Evolutionary conservation across 2,329 filamentous ascomycete species (phyloP).

Genomic region (Dothideomycetidae sp.): DNA sequence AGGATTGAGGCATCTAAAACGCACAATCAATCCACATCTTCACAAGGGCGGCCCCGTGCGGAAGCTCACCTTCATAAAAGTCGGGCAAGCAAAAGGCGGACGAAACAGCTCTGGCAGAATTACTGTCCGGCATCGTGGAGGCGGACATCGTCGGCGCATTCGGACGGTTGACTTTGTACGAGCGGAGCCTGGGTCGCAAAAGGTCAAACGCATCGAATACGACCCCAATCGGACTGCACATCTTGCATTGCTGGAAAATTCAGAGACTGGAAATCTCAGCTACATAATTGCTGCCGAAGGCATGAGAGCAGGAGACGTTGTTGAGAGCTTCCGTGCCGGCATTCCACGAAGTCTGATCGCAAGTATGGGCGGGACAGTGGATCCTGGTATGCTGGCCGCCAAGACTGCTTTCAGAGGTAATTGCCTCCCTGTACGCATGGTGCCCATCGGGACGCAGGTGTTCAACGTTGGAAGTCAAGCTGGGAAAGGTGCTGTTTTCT

Average conservation of each 20-base stretch:
- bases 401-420: slow-evolving; percentile 92
- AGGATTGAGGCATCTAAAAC: slow-evolving; percentile 77
- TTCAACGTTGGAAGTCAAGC: slow-evolving; percentile 73
- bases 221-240: slow-evolving; percentile 88
- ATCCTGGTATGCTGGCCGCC: slow-evolving; percentile 89
- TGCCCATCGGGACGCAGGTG: slow-evolving; percentile 83
- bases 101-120: slow-evolving; percentile 76
- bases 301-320: slow-evolving; percentile 75
- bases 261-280: slow-evolving; percentile 59
- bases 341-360: slow-evolving; percentile 76
- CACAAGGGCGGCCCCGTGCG: slow-evolving; percentile 84
- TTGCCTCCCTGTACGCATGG: slow-evolving; percentile 88
- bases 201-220: slow-evolving; percentile 89
- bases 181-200: slow-evolving; percentile 62
- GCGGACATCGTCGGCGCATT: slow-evolving; percentile 83
- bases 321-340: slow-evolving; percentile 82
- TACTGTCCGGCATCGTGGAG: slow-evolving; percentile 82
- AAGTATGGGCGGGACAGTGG: slow-evolving; percentile 82
- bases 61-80: slow-evolving; percentile 77
- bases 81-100: slow-evolving; percentile 83
- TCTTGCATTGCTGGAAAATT: slow-evolving; percentile 69
- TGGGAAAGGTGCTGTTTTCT: slow-evolving; percentile 70
- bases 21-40: slow-evolving; percentile 89
- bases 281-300: slow-evolving; percentile 96
- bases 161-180: slow-evolving; percentile 81